Evolutionary conservation across 2,329 filamentous ascomycete species (phyloP), one percentile per base, ranked within the genome.

Genomic region (Pezicula rhizophila): DNA sequence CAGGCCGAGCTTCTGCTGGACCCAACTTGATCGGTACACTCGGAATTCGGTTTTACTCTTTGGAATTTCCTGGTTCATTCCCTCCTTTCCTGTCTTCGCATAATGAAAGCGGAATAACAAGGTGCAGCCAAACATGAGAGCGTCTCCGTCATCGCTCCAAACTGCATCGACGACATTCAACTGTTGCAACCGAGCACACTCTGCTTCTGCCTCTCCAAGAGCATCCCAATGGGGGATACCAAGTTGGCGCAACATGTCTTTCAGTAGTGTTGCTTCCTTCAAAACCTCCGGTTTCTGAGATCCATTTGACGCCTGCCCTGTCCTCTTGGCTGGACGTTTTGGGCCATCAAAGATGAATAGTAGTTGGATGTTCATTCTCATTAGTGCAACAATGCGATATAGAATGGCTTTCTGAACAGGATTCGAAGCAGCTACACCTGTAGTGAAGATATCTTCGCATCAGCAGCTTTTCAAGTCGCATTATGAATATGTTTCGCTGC

Each of bases 71-170:
- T 41, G 43, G 45, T 4, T 42, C 31, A n/a, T 5, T 25, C 34
- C 18, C 41, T 47, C 18, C 38, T 39, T 38, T 15, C 35, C 14
- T 15, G 10, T 38, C 10, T 31, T 42, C 26, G 43, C 34, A 8
- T 18, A 37, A 18, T 50, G 44, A 31, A 47, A 55, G 12, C 28
- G 44, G n/a, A 77, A 65, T n/a, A 75, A 58, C 1, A 67, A 63
- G 2, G 58, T 64, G 49, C 67, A 71, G 3, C 91, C 91, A 69
- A 96, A 96, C 89, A 96, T 95, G 60, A 96, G 79, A 2, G 91
- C 91, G 65, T 96, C 92, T 33, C 95, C 89, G 70, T 97, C 92
- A 64, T 97, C 90, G 63, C 87, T 95, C 63, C 96, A 75, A 1
- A 96, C 91, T 0, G 87, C 90, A 65, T 97, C 92, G 1, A 95